phyloP scores from a whole-genome alignment of 345 rosid genomes.

The Hibiscus syriacus region DNA sequence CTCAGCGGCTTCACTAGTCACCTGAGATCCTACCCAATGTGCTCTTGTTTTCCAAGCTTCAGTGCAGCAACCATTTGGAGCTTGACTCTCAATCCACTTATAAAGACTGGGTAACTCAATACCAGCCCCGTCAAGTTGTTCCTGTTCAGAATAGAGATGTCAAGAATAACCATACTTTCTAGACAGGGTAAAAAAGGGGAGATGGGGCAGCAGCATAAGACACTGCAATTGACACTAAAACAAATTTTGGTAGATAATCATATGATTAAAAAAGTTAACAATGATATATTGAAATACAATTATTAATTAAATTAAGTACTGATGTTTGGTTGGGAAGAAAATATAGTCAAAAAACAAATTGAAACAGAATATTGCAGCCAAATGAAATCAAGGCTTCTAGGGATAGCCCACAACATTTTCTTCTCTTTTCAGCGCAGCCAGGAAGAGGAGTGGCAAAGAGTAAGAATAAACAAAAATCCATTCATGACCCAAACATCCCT shows the following conservation, averaged over 20 bases:
- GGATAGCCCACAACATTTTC: background rate
- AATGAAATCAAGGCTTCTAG: background rate
- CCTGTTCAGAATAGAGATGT: slow-evolving; percentile 36
- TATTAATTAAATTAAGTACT: background rate
- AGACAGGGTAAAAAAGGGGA: background rate
- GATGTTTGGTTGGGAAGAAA: background rate
- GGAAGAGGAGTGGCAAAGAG: too few species aligned
- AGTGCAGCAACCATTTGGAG: slow-evolving; percentile 71
- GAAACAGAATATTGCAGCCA: background rate
- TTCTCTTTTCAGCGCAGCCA: background rate
- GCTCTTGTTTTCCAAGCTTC: slow-evolving; percentile 94
- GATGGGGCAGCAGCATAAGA: background rate
- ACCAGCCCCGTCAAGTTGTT: slow-evolving; percentile 99
- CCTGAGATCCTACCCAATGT: slow-evolving; percentile 92
- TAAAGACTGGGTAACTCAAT: slow-evolving; percentile 82
- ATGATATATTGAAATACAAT: background rate
- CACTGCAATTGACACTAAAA: background rate
- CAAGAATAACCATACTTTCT: background rate
- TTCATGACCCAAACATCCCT: background rate
- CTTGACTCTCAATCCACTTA: slow-evolving; percentile 78
- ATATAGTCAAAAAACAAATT: background rate
- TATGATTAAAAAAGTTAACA: background rate
- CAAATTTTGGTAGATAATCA: background rate
- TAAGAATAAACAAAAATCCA: background rate
- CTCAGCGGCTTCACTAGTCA: slow-evolving; percentile 56